Evolutionary conservation across 148 eudicot genomes (phyloP).

Genomic region (Heliosperma pusillum): DNA sequence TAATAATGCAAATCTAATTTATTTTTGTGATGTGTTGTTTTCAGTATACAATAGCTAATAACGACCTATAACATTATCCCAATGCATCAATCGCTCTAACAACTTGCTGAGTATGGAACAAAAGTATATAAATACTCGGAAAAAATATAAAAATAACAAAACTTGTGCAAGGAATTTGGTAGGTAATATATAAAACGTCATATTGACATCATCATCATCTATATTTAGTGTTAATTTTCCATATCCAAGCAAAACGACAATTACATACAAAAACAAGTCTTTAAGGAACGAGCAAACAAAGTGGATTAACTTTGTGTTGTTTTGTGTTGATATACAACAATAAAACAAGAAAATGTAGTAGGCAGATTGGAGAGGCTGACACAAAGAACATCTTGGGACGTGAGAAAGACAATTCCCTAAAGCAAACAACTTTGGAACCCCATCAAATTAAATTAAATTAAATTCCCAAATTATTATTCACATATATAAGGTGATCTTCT

Average conservation of each 20-base stretch:
- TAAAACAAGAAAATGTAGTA: neutral
- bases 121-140: too few species aligned
- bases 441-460: conserved; percentile 22
- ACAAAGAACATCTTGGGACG: conserved; percentile 76
- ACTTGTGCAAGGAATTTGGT: too few species aligned
- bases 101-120: too few species aligned
- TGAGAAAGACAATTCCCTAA: conserved; percentile 60
- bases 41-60: too few species aligned
- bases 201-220: neutral
- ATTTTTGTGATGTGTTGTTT: too few species aligned
- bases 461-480: conserved; percentile 35
- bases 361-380: conserved; percentile 37
- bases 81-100: too few species aligned
- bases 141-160: too few species aligned
- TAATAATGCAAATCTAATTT: too few species aligned
- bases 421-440: conserved; percentile 45
- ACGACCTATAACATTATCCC: too few species aligned
- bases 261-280: conserved; percentile 29
- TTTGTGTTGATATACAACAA: conserved; percentile 13
- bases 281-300: conserved; percentile 29
- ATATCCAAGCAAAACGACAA: conserved; percentile 14
- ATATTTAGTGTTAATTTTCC: conserved; percentile 3
- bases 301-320: conserved; percentile 20
- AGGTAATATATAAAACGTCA: neutral
- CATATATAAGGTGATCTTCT: conserved; percentile 29